Percentiles rank a stretch among this genome's conserved stretches.
These are phyloP conservation scores for Tulasnella sp. DNA, from an alignment of 768 basidiomycete genomes.

Conservation along the genomic window DNA sequence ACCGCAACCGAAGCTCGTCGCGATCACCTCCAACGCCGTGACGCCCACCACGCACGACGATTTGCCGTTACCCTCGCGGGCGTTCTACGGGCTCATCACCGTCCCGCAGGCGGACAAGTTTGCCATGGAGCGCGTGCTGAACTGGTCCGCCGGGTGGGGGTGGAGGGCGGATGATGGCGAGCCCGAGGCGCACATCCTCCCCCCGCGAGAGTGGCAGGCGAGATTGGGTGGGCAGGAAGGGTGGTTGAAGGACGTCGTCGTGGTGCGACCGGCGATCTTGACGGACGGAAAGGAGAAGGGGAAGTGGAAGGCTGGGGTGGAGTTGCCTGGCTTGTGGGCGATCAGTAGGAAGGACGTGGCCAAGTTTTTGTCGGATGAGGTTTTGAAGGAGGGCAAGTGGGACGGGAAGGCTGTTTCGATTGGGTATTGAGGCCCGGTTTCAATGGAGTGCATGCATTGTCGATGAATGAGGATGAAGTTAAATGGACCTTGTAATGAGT, in stretches of 20 bases:
- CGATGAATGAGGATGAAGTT: too few species aligned
- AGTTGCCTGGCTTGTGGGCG: neutral
- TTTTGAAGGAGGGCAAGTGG: neutral
- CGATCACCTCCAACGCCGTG: constrained; percentile 44
- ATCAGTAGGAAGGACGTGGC: constrained; percentile 1
- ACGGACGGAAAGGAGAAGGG: neutral
- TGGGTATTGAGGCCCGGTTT: neutral
- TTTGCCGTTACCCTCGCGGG: constrained; percentile 39
- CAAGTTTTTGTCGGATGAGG: neutral
- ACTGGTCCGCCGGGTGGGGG: neutral
- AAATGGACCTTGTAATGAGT: too few species aligned
- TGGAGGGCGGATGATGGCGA: neutral
- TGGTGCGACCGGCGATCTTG: neutral
- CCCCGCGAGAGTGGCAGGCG: neutral
- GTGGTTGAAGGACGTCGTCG: neutral
- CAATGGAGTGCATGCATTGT: too few species aligned
- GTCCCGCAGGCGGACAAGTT: constrained; percentile 49
- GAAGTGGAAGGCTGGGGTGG: neutral
- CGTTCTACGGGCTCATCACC: constrained; percentile 34
- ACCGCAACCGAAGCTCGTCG: constrained; percentile 38
- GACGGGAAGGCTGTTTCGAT: neutral
- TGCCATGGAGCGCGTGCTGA: constrained; percentile 36
- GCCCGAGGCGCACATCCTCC: neutral
- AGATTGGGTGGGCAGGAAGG: neutral
- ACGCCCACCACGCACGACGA: constrained; percentile 33